phyloP scores from a whole-genome alignment of 2,329 filamentous ascomycete genomes.

The Fusarium tuaranense region DNA sequence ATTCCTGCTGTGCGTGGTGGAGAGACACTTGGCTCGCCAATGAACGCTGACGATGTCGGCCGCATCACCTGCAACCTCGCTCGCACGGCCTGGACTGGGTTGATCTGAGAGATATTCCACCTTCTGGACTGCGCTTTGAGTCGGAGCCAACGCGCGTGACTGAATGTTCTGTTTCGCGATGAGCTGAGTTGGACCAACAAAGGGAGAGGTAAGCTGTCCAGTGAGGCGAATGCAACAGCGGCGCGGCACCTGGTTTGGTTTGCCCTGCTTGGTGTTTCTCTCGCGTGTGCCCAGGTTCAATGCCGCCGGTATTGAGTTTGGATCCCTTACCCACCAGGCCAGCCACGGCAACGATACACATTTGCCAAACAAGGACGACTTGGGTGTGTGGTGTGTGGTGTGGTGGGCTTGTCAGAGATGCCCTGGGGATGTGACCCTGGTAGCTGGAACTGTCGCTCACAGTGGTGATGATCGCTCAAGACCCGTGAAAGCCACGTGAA shows the following conservation, averaged over 20 bases:
- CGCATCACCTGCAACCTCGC: constrained; percentile 35
- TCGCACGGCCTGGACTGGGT: constrained; percentile 28
- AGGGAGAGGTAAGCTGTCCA: constrained; percentile 13
- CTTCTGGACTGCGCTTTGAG: constrained; percentile 29
- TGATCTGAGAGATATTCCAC: constrained; percentile 27
- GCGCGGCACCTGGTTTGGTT: not conserved
- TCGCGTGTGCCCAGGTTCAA: constrained; percentile 11
- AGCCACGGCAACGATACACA: not conserved
- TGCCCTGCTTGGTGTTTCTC: constrained; percentile 1
- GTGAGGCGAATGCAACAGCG: constrained; percentile 20
- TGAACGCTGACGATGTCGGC: constrained; percentile 19
- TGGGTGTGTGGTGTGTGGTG: not conserved
- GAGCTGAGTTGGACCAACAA: constrained; percentile 14
- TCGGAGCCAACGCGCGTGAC: constrained; percentile 25
- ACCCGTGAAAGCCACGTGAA: constrained; percentile 41
- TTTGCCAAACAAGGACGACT: not conserved
- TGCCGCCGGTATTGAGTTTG: constrained; percentile 6
- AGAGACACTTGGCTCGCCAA: constrained; percentile 15
- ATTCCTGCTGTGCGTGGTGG: constrained; percentile 19
- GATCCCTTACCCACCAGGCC: constrained; percentile 1
- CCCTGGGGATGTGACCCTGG: not conserved
- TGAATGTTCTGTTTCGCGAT: constrained; percentile 9
- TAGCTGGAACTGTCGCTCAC: not conserved
- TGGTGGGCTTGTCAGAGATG: not conserved
- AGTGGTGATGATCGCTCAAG: constrained; percentile 29